Evolutionary conservation across 2,329 filamentous ascomycete genomes (phyloP).

Genomic region (Reticulascus tulasneorum): DNA sequence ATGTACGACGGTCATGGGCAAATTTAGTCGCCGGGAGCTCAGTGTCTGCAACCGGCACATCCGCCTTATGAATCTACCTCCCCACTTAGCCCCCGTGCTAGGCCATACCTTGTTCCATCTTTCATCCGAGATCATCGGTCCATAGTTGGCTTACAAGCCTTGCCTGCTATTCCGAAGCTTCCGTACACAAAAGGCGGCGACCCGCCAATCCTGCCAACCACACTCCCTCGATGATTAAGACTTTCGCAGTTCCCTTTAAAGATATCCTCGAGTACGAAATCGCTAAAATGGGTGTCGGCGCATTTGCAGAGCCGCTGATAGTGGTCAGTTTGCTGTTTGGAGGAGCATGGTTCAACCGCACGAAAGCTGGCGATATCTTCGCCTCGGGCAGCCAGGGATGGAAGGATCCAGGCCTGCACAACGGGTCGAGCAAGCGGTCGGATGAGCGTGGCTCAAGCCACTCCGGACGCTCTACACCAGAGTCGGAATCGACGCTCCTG

Average conservation of each 20-base stretch:
- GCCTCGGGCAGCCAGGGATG: constrained; percentile 15
- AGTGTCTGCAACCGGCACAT: too few species aligned
- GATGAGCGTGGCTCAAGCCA: constrained; percentile 31
- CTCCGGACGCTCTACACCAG: constrained; percentile 12
- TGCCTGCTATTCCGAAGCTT: too few species aligned
- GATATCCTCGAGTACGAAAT: too few species aligned
- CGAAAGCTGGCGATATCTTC: constrained; percentile 29
- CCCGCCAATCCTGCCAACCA: not conserved
- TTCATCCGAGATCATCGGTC: too few species aligned
- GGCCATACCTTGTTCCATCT: too few species aligned
- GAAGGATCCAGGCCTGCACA: constrained; percentile 4
- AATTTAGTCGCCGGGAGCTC: too few species aligned
- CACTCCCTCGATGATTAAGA: not conserved
- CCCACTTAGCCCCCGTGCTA: too few species aligned
- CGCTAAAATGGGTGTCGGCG: constrained; percentile 32
- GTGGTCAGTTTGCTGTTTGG: constrained; percentile 39
- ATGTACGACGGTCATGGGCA: too few species aligned
- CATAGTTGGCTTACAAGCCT: too few species aligned
- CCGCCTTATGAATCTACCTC: too few species aligned
- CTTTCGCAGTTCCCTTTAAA: not conserved
- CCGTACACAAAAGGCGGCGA: not conserved
- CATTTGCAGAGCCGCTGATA: constrained; percentile 36
- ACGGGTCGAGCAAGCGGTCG: constrained; percentile 13
- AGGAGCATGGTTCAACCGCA: constrained; percentile 40
- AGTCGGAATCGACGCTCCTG: constrained; percentile 11